Conservation (phyloP, 352 stramenopile genomes). For the Elongisporangium prolatum region DNA sequence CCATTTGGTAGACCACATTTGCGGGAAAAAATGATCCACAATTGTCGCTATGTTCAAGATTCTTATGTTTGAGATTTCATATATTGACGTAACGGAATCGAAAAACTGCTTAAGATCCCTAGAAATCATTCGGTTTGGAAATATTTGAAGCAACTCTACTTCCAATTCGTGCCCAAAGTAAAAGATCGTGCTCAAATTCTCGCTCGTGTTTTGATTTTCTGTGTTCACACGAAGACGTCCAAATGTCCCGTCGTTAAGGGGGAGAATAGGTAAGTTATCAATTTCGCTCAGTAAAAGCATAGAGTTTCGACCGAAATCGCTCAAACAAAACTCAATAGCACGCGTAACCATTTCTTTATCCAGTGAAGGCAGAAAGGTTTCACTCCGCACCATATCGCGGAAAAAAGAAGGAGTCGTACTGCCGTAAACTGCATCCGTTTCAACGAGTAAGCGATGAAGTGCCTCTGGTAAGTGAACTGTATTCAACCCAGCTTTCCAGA, state of each 20-base stretch:
- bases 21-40: slow-evolving; percentile 34
- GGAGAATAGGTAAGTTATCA: slow-evolving; percentile 37
- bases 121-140: slow-evolving; percentile 32
- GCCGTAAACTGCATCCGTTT: slow-evolving; percentile 43
- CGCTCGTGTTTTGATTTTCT: slow-evolving; percentile 1
- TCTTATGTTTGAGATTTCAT: slow-evolving; percentile 41
- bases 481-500: slow-evolving; percentile 18
- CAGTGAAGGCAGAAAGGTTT: slow-evolving; percentile 31
- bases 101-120: slow-evolving; percentile 38
- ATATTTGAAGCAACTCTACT: slow-evolving; percentile 41
- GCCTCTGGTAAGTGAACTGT: slow-evolving; percentile 30
- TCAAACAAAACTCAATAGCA: slow-evolving; percentile 48
- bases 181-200: slow-evolving; percentile 8
- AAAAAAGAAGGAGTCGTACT: slow-evolving; percentile 55
- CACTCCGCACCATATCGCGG: slow-evolving; percentile 28
- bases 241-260: slow-evolving; percentile 39
- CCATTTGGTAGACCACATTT: slow-evolving; percentile 6
- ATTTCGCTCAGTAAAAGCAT: slow-evolving; percentile 14
- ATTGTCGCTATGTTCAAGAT: slow-evolving; percentile 26
- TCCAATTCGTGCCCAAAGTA: slow-evolving; percentile 45
- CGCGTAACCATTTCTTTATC: slow-evolving; percentile 15
- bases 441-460: slow-evolving; percentile 36
- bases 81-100: slow-evolving; percentile 33
- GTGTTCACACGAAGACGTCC: slow-evolving; percentile 21
- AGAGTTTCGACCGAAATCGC: slow-evolving; percentile 16